A percentile compares a stretch with the other conserved stretches of the same genome.
These are phyloP conservation scores for Arthrobotrys musiformis DNA, from an alignment of 2,329 filamentous ascomycete species.

Conservation along the genomic window DNA sequence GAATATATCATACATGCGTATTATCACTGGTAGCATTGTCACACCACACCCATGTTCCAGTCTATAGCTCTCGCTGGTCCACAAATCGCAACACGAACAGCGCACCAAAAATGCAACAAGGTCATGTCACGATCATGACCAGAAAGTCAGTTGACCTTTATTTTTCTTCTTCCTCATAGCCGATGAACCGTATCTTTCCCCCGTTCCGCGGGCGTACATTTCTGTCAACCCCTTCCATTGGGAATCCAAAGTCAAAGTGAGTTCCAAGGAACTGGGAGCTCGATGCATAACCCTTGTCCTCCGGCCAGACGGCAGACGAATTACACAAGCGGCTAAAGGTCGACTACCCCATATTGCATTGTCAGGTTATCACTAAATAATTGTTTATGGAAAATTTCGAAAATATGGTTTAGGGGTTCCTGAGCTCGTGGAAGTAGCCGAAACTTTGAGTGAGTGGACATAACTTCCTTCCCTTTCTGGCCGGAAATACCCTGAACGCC, in stretches of 20 bases:
- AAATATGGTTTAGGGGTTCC: background rate
- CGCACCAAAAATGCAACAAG: constrained; percentile 41
- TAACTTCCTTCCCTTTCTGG: constrained; percentile 43
- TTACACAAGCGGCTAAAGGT: constrained; percentile 30
- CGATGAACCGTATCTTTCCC: background rate
- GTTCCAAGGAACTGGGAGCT: constrained; percentile 39
- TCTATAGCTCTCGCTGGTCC: background rate
- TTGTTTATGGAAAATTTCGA: too few relatives aligned
- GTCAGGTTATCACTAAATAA: background rate
- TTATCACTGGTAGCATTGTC: constrained; percentile 33
- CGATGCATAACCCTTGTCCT: background rate
- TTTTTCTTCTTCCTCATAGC: background rate
- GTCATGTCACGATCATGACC: constrained; percentile 32
- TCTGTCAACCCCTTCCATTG: constrained; percentile 43
- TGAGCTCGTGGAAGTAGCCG: background rate
- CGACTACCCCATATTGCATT: background rate
- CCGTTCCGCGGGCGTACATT: background rate
- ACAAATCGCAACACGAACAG: constrained; percentile 36
- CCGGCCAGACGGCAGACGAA: constrained; percentile 6
- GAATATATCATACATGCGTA: background rate
- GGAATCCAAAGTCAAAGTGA: constrained; percentile 7
- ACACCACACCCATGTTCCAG: constrained; percentile 39
- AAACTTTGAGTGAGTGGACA: constrained; percentile 17
- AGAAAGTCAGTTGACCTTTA: constrained; percentile 29
- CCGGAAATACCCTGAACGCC: background rate